Conservation (phyloP, 352 stramenopile species). For the Blastocystis sp. region DNA sequence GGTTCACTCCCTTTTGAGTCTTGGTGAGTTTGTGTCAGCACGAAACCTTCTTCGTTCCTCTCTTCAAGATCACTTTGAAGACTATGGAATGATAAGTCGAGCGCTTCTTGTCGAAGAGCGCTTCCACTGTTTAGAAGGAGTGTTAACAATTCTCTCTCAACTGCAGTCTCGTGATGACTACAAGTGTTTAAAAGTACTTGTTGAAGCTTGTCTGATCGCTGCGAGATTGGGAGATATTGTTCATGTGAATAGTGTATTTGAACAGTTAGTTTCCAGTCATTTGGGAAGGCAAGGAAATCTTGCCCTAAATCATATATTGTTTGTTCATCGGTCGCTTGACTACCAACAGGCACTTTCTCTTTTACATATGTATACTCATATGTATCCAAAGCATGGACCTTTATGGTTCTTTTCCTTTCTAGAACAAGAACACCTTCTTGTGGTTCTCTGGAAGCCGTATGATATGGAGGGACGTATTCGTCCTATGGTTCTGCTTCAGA, state of each 20-base stretch:
- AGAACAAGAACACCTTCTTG: background rate
- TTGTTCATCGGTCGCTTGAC: background rate
- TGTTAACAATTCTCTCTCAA: too few species aligned
- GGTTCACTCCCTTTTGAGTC: too few species aligned
- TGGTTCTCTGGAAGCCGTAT: background rate
- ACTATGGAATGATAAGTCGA: too few species aligned
- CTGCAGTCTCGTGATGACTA: background rate
- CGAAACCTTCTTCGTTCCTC: too few species aligned
- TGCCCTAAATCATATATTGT: background rate
- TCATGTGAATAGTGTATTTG: background rate
- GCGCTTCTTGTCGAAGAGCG: too few species aligned
- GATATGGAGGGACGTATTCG: background rate
- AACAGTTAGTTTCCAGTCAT: background rate
- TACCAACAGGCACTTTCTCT: background rate
- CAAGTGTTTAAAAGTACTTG: background rate
- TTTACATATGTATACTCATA: background rate
- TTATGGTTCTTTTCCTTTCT: conserved; percentile 54
- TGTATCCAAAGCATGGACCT: conserved; percentile 8
- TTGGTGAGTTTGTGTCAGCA: too few species aligned
- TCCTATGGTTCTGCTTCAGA: background rate
- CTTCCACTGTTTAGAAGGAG: too few species aligned
- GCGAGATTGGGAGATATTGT: conserved; percentile 14
- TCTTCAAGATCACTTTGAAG: too few species aligned
- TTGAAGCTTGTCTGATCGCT: background rate
- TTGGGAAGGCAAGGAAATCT: background rate